Base-by-base conservation (phyloP, 2,329 filamentous ascomycete genomes). In the Fusarium verticillioides region DNA sequence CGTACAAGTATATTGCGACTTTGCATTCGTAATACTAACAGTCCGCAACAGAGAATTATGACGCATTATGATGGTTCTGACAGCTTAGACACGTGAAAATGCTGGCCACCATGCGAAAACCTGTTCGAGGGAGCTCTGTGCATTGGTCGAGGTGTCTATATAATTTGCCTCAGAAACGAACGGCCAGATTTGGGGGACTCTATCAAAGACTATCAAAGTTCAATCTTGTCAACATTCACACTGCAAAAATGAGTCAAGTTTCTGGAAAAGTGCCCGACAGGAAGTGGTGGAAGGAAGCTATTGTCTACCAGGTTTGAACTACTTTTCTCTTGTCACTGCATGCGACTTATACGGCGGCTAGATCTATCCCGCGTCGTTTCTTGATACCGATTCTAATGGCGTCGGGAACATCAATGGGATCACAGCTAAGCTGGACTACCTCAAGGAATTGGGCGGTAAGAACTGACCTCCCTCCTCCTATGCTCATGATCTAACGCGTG, bases 281-380 rank as follows among this genome's bases (percentile, higher is more conserved):
- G 13, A 32, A 61, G 2, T 63, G 61, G 61, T 63, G 61, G 61
- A 61, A 63, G 12, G 44, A 61, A 18, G 61, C 61, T 1, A 50
- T 43, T 19, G 44, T 63, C 0, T 60, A 63, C 19, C 61, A 63
- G 54, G 61, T 63, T 10, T 43, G 23, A 23, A 12, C 36, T 9
- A 0, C 8, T 10, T n/a, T 9, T 1, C 7, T 7, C n/a, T 18
- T n/a, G 6, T 7, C 26, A 4, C 4, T 23, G 7, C 4, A 2
- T 0, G 4, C 5, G 15, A 49, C 21, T 12, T 5, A 30, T 7
- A n/a, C 4, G 4, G 4, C 1, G 2, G 6, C 6, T 7, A 90
- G 75, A 88, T 90, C 70, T 90, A 89, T 75, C 87, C 87, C 2
- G 83, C 87, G n/a, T 86, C 84, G 21, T 89, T 89, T 80, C 84